phyloP scores from a whole-genome alignment of 805 yeast genomes.

The Suhomyces faveliae region DNA sequence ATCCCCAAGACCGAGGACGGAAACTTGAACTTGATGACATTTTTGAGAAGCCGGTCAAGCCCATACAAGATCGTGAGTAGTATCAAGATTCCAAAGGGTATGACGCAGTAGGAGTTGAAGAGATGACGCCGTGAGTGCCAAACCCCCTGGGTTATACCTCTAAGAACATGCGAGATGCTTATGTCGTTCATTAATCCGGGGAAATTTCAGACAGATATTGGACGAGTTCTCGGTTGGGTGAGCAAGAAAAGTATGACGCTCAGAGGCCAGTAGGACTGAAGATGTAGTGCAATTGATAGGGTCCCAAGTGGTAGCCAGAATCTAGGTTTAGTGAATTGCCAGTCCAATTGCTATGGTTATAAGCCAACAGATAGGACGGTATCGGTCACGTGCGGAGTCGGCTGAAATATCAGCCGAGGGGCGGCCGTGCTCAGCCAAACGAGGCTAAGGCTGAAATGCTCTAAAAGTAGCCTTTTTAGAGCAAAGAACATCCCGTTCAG shows the following conservation, averaged over 20 bases:
- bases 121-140: conserved; percentile 35
- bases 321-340: no score
- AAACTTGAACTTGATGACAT: conserved; percentile 48
- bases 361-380: neutral
- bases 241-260: no score
- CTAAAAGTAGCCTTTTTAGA: no score
- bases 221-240: no score
- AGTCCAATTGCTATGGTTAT: neutral
- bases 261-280: no score
- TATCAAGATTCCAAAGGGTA: conserved; percentile 49
- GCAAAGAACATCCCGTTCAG: no score
- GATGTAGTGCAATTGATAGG: no score
- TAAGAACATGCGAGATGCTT: conserved; percentile 16
- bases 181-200: neutral
- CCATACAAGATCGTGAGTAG: conserved; percentile 52
- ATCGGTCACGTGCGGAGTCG: neutral
- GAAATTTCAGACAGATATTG: neutral
- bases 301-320: no score
- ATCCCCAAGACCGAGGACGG: conserved; percentile 73
- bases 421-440: neutral
- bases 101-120: conserved; percentile 43
- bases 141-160: conserved; percentile 29
- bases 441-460: no score
- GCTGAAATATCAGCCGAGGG: no score
- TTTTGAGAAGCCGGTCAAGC: conserved; percentile 44